A percentile compares a stretch with the other conserved stretches of the same genome.
Evolutionary conservation across 441 rosid genomes (phyloP).

Genomic region (Pelargonium cotyledonis): DNA sequence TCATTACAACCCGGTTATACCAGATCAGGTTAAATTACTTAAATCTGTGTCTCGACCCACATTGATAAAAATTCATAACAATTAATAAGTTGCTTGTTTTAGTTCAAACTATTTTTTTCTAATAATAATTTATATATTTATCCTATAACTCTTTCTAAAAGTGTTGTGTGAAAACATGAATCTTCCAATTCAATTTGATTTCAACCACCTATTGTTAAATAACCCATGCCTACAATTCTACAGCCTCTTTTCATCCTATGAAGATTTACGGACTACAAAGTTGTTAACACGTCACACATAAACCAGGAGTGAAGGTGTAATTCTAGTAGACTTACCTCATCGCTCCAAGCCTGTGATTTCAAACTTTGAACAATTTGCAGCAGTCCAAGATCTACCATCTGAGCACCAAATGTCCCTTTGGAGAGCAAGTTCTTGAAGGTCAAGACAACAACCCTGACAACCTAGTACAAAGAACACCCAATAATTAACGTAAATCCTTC

Average conservation of each 20-base stretch:
- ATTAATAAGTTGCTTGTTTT: too few species aligned
- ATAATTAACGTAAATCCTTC: not conserved
- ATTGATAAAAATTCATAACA: too few species aligned
- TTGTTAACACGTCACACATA: not conserved
- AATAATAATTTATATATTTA: too few species aligned
- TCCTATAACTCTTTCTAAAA: too few species aligned
- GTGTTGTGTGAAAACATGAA: too few species aligned
- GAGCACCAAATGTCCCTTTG: conserved; percentile 85
- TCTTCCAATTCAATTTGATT: too few species aligned
- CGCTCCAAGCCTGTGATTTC: conserved; percentile 98
- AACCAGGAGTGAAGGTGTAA: not conserved
- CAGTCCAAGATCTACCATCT: conserved; percentile 95
- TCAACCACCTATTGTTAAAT: not conserved
- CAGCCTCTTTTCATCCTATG: not conserved
- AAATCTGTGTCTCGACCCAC: too few species aligned
- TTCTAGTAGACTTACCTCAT: conserved; percentile 56
- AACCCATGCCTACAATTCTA: not conserved
- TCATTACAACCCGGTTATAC: too few species aligned
- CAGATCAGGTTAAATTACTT: too few species aligned
- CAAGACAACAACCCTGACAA: conserved; percentile 86
- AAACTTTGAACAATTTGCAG: conserved; percentile 86
- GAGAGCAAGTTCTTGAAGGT: conserved; percentile 80
- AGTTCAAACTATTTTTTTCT: too few species aligned
- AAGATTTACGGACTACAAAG: conserved; percentile 3
- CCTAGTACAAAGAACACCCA: conserved; percentile 33